Evolutionary conservation across 116 monocot species (phyloP).

Genomic region (Trichopus zeylanicus): DNA sequence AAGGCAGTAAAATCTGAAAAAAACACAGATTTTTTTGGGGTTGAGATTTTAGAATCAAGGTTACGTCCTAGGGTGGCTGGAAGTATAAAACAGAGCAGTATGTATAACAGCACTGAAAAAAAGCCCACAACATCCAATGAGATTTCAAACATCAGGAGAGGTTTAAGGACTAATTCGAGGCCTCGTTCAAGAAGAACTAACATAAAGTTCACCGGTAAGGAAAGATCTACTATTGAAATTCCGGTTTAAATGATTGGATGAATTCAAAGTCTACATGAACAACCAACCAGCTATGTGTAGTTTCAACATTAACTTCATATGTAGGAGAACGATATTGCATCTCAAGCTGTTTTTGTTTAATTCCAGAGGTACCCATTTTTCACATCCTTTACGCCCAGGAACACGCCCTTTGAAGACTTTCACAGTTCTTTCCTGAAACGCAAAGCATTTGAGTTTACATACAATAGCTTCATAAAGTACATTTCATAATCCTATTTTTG

Average conservation of each 20-base stretch:
- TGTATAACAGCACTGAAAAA: not conserved
- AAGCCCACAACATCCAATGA: not conserved
- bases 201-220: not conserved
- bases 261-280: too few species aligned
- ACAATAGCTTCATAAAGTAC: not conserved
- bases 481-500: not conserved
- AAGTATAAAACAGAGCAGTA: slow-evolving; percentile 4
- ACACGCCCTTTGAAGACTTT: too few species aligned
- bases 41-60: slow-evolving; percentile 2
- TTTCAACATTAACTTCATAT: not conserved
- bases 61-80: not conserved
- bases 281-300: not conserved
- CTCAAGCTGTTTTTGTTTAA: not conserved
- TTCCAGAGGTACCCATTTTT: too few species aligned
- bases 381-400: not conserved
- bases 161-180: not conserved
- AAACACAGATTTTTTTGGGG: not conserved
- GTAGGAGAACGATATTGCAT: not conserved
- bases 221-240: too few species aligned
- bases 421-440: too few species aligned
- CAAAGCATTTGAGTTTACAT: too few species aligned
- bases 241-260: too few species aligned
- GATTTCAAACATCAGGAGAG: not conserved
- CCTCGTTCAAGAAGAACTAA: not conserved
- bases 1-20: slow-evolving; percentile 9